These are phyloP conservation scores for Neocallimastix lanati DNA, from an alignment of 192 early-diverging fungal genomes.

Conservation along the genomic window DNA sequence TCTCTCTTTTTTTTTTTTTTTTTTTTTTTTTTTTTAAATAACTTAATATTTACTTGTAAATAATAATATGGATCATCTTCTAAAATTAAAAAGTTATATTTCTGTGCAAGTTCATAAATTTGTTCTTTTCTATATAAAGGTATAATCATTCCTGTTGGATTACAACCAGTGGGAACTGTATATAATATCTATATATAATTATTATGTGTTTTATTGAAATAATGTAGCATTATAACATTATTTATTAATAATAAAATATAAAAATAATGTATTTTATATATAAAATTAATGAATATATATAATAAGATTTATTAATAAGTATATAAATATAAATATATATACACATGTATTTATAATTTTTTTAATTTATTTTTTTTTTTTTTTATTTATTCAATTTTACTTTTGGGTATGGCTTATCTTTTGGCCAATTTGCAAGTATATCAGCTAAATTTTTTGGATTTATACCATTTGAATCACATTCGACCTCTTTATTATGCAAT, in stretches of 20 bases:
- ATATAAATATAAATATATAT: too few relatives aligned
- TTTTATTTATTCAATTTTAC: neutral
- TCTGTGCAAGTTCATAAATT: constrained; percentile 56
- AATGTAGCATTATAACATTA: too few relatives aligned
- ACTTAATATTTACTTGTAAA: neutral
- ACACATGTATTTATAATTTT: too few relatives aligned
- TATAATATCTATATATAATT: constrained; percentile 16
- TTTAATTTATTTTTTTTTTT: too few relatives aligned
- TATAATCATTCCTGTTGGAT: constrained; percentile 77
- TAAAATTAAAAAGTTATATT: constrained; percentile 65
- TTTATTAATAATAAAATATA: too few relatives aligned
- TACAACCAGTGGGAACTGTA: constrained; percentile 71
- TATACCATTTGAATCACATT: neutral
- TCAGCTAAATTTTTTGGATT: neutral
- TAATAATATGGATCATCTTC: constrained; percentile 53
- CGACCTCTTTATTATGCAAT: neutral
- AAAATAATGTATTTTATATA: too few relatives aligned
- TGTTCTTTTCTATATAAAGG: constrained; percentile 53
- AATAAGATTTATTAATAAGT: too few relatives aligned
- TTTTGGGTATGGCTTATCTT: neutral
- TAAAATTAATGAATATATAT: too few relatives aligned
- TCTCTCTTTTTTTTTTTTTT: too few relatives aligned
- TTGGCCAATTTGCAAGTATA: neutral
- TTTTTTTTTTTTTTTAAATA: neutral
- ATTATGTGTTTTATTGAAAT: too few relatives aligned